Base-by-base conservation (phyloP, 768 basidiomycete species). In the Vararia minispora region DNA sequence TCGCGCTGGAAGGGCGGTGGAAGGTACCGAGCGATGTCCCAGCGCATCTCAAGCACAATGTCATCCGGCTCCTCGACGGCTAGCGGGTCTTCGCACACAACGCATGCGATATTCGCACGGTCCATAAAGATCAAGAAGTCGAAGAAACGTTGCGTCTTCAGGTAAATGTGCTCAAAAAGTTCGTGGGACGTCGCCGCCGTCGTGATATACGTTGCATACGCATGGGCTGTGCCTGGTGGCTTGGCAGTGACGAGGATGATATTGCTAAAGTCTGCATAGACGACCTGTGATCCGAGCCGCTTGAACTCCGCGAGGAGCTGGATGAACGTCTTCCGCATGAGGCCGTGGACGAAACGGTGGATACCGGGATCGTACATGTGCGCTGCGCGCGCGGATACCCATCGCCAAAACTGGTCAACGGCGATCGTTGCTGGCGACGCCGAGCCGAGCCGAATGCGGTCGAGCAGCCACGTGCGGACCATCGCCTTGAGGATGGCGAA, bases 251-350 rank as follows among this genome's bases (percentile, higher is more conserved):
- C 79, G 25, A 99, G 76, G 30, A 95, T 66, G 48, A 99, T 79
- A 8, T 77, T 76, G 43, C 84, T 79, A 57, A 98, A 91, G 57
- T 98, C 90, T 18, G 92, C 94, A 45, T 91, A 89, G 22, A 98
- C 74, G 40, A 98, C 79, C 39, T 86, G 79, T 0, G 91, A 92
- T 1, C 95, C 95, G 1, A 99, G 70, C 13, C 95, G 76, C 51
- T 85, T 90, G 64, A 97, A 92, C 58, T 99, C 95, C 11, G 94
- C 92, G 16, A 98, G 70, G 46, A 99, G 69, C 59, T 98, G 95
- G 40, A 95, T 85, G 62, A 97, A 97, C 0, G 87, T 91, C 65
- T 99, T 98, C 43, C 87, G 78, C 95, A 99, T 99, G 33, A 98
- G 72, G 11, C 90, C 86, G 49, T 92, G 83, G 7, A 98, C 65